Base-by-base conservation (phyloP, 352 stramenopile genomes). In the Paralagenidium karlingii region DNA sequence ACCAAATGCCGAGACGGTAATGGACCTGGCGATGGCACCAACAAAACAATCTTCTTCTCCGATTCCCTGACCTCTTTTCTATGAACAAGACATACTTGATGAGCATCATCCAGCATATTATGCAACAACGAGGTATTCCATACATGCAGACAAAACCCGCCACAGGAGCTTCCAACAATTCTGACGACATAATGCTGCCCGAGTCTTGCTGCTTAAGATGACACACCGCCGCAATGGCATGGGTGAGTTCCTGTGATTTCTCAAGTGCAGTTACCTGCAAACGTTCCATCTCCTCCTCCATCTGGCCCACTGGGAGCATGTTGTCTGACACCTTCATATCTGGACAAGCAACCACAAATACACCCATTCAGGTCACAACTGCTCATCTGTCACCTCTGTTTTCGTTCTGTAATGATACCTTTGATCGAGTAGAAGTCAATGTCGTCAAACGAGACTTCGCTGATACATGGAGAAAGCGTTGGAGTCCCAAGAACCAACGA, bases 61-160 rank as follows among this genome's bases (percentile, higher is more conserved):
- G 58, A 51, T 48, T 86, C 55, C 6, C 68, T 64, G 47, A 89
- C 70, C 40, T 89, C 75, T 44, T 86, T 86, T 29, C 75, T 89
- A 43, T 29, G 32, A 13, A 47, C 16, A 33, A 50, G 3, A 20
- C 12, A 20, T 13, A 30, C 15, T 37, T 27, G 18, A 15, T 7
- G 40, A 1, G 27, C 2, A 43, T 1, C 5, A 43, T 2, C 40
- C 30, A 7, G 26, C 1, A 32, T 38, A 24, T 46, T 18, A 33
- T 34, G 22, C 22, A 19, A 20, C 8, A 24, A 18, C 45, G 10
- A 9, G 27, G 8, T 16, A 10, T 1, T 1, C 74, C 74, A 36
- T 69, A 92, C 78, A 92, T 63, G 49, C 83, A 82, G 12, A 92
- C 75, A 45, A 89, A 92, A 11, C 78, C 78, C 24, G 76, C 78